Base-by-base conservation (phyloP, 2,329 filamentous ascomycete species). In the Aureobasidium namibiae region DNA sequence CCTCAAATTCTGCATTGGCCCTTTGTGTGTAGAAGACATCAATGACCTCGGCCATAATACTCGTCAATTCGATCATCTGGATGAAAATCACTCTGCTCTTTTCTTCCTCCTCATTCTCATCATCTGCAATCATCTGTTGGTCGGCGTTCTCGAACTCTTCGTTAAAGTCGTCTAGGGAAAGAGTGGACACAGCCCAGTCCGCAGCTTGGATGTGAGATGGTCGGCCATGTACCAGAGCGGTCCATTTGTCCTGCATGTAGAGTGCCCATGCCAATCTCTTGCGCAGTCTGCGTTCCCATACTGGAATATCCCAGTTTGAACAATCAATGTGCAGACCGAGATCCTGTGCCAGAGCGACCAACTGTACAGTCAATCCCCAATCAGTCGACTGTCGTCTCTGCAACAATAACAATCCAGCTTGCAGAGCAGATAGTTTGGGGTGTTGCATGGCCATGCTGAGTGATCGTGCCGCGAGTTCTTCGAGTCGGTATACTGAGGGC, bases 201-300 rank as follows among this genome's bases (percentile, higher is more conserved):
- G 79, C 76, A 18, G 78, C 73, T 63, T 82, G 82, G 59, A 86
- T 84, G 65, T 95, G 90, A 4, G 90, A 94, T 0, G 90, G 91
- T 11, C 90, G 85, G 10, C 90, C 90, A 67, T 95, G 89, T 24
- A 94, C 86, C 21, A 95, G 78, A 1, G 90, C 86, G 16, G 88
- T 89, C 91, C 91, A 95, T 72, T 89, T 95, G 73, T 96, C 92
- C 74, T 96, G 90, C 87, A 95, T 92, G 70, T 94, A 95, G 53
- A 95, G 74, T 2, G 89, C 91, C 91, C 92, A 96, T 1, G 90
- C 90, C 42, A 96, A 81, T 50, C 92, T 83, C 70, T 92, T 94
- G 62, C 92, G 82, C 61, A 96, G 72, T 0, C 90, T 88, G 65
- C 88, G 87, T 72, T 96, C 91, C 90, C 91, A 96, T 0, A 81